Evolutionary conservation across 2,329 filamentous ascomycete genomes (phyloP), one percentile per base, ranked within the genome.

Genomic region (Xenosphaeropsis pyriputrescens): DNA sequence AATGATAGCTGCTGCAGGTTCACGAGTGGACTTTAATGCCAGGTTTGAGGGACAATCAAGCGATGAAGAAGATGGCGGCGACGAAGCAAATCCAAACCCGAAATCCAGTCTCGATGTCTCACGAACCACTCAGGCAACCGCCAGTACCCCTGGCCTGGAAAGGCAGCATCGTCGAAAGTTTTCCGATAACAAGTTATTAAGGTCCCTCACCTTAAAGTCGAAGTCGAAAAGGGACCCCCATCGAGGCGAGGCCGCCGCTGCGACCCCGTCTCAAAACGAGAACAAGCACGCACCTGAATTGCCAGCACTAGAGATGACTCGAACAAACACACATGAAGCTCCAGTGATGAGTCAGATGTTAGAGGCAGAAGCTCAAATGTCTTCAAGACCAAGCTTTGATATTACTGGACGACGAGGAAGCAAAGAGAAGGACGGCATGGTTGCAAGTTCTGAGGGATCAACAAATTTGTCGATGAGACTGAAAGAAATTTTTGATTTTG

Each of bases 1-100:
- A 38, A 74, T 96, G 60, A 88, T 96, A 47, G 84, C 88, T 6
- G 85, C 85, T 13, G 85, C 85, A 29, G 85, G 86, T 6, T 88
- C 85, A 19, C 76, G 75, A 41, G 78, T 82, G 37, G 81, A 93
- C 58, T 86, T 93, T 53, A 79, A 84, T 56, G 72, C 82, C 41
- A 74, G 82, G 29, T 89, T 91, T 56, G 81, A 86, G 51, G 80
- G 63, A 36, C 67, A 81, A 46, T 86, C 81, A 31, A 91, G 84
- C 48, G 85, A 89, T 48, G 86, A 86, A 45, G 53, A 56, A 29
- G 52, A 56, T 31, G 50, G 51, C 4, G 41, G 47, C 5, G 41
- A 36, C 13, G 44, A 45, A 17, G 19, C 43, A 29, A 41, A 34
- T 35, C 46, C 47, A 3, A 46, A 47, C 19, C 46, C 47, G 3